phyloP scores from a whole-genome alignment of 106 monocot species.

The Dioscorea alata region DNA sequence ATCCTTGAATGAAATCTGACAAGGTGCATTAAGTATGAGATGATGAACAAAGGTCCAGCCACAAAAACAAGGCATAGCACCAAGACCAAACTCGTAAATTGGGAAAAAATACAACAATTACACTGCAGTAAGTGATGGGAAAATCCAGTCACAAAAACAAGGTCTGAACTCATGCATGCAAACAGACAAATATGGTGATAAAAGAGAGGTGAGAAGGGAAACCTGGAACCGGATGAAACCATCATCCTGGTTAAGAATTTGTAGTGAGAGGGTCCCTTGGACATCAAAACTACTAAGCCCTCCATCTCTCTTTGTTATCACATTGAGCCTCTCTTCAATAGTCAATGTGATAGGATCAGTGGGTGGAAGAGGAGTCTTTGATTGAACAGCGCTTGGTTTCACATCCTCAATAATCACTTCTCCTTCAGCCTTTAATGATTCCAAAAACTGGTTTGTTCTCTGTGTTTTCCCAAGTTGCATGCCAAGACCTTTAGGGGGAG shows the following conservation, averaged over 20 bases:
- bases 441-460: conserved; percentile 74
- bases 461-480: conserved; percentile 96
- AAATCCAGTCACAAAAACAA: too few relatives aligned
- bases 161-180: too few relatives aligned
- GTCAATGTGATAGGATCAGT: conserved; percentile 86
- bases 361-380: conserved; percentile 48
- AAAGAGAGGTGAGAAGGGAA: conserved; percentile 1
- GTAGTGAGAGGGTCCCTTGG: conserved; percentile 91
- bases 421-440: conserved; percentile 96
- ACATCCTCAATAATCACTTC: conserved; percentile 96
- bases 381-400: conserved; percentile 39
- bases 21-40: too few relatives aligned
- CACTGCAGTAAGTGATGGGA: too few relatives aligned
- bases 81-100: too few relatives aligned
- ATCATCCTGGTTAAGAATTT: conserved; percentile 92
- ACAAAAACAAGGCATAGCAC: too few relatives aligned
- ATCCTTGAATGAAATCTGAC: too few relatives aligned
- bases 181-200: too few relatives aligned
- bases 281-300: conserved; percentile 86
- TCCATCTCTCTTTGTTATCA: conserved; percentile 77
- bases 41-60: too few relatives aligned
- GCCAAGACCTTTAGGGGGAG: conserved; percentile 88
- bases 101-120: too few relatives aligned
- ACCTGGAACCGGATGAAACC: conserved; percentile 94
- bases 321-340: conserved; percentile 86